Base-by-base conservation (phyloP, 805 yeast species). In the Barnettozyma botsteinii region DNA sequence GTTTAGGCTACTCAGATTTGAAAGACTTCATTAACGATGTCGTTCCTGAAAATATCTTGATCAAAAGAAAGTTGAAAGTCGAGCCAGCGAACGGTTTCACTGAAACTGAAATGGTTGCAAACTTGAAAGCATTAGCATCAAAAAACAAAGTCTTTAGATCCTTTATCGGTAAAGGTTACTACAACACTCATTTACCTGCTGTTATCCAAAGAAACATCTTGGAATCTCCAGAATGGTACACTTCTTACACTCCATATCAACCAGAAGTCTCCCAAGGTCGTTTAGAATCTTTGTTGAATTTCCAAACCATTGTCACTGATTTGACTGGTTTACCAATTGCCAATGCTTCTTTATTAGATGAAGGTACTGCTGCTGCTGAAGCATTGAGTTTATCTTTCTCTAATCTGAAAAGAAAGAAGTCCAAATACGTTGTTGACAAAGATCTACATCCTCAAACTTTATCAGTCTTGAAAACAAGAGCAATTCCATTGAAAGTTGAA, bases 181-280 rank as follows among this genome's bases (percentile, higher is more conserved):
- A 86, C 52, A 95, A 95, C 43, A 91, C 98, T 1, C 70, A 75
- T 38, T 68, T 86, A 33, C 98, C 98, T 0, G 83, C 95, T 2
- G 96, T 91, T 26, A 85, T 93, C 51, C 94, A 86, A 67, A 79
- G 98, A 60, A 93, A 93, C 56, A 64, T 93, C 43, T 67, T 93
- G 42, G 98, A 93, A 63, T 78, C 82, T 46, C 98, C 98, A 6
- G 96, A 88, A 59, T 93, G 98, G 98, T 93, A 93, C 70, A 93
- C 98, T 17, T 87, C 97, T 1, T 93, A 93, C 61, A 93, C 98
- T 19, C 98, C 98, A 26, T 93, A 93, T 62, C 98, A 93, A 67
- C 96, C 98, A 1, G 98, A 93, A 62, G 89, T 93, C 43, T 84
- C 96, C 1, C 98, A 93, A 65, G 98, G 98, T 40, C 79, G 98